phyloP scores from a whole-genome alignment of 1,284 basidiomycete species.

The Ceratobasidium sp. region DNA sequence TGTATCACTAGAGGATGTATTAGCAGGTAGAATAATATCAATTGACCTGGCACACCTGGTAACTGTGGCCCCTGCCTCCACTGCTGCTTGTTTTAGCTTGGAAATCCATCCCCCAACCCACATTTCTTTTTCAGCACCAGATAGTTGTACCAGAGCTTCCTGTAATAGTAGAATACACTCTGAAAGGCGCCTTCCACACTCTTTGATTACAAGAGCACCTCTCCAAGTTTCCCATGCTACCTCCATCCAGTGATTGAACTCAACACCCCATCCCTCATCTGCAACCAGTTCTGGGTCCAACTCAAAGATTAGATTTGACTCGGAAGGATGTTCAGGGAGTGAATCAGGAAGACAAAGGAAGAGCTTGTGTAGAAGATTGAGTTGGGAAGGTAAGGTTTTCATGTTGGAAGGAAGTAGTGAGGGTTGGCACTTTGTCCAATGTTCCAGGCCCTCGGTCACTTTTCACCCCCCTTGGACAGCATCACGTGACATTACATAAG shows the following conservation, averaged over 20 bases:
- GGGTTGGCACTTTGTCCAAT: neutral
- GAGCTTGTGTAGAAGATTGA: neutral
- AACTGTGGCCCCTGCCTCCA: neutral
- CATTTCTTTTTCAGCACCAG: neutral
- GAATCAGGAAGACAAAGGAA: neutral
- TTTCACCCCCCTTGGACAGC: neutral
- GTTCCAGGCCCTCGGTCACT: neutral
- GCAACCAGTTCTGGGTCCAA: neutral
- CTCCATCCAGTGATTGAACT: conserved; percentile 7
- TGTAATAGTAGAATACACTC: neutral
- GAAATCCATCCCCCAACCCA: conserved; percentile 11
- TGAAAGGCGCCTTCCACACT: neutral
- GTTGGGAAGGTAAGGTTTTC: neutral
- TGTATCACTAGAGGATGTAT: neutral
- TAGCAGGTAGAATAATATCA: no score
- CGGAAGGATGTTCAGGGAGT: neutral
- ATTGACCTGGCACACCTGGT: neutral
- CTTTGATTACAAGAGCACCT: neutral
- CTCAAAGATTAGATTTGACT: conserved; percentile 7
- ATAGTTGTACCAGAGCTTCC: neutral
- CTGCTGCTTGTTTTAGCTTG: neutral
- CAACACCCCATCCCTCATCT: neutral
- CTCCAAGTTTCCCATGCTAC: neutral
- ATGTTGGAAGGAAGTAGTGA: neutral
- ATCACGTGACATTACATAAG: neutral